These are phyloP conservation scores for Ogataea salicorniae DNA, from an alignment of 805 yeast species.

Conservation along the genomic window DNA sequence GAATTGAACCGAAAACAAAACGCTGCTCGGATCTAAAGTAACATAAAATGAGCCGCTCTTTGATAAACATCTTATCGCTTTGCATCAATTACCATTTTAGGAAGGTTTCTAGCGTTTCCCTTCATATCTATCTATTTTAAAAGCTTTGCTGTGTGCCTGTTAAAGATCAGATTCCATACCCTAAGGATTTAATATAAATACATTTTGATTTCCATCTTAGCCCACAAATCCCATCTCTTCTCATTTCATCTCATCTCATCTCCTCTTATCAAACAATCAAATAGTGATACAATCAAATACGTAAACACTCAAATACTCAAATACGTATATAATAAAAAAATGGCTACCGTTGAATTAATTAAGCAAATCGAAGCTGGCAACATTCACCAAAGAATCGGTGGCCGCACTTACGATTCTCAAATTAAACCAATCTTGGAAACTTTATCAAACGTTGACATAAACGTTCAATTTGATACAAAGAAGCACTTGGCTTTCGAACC, in stretches of 20 bases:
- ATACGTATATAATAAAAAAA: constrained; percentile 2
- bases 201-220: background rate
- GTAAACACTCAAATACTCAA: background rate
- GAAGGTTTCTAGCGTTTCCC: too few species aligned
- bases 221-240: background rate
- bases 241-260: background rate
- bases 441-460: constrained; percentile 18
- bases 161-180: too few species aligned
- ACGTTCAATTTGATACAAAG: constrained; percentile 33
- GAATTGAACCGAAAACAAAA: too few species aligned
- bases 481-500: constrained; percentile 35
- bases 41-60: too few species aligned
- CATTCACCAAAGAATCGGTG: constrained; percentile 32
- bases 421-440: constrained; percentile 27
- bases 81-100: too few species aligned
- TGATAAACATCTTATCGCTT: too few species aligned
- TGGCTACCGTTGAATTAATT: constrained; percentile 31
- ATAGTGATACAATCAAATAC: background rate
- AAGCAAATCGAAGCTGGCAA: constrained; percentile 34
- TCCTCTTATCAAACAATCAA: background rate
- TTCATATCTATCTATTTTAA: too few species aligned
- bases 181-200: background rate
- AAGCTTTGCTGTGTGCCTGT: too few species aligned
- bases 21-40: too few species aligned
- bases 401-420: constrained; percentile 29